These are phyloP conservation scores for Blastobotrys persicus DNA, from an alignment of 1,139 yeast species.

Conservation along the genomic window DNA sequence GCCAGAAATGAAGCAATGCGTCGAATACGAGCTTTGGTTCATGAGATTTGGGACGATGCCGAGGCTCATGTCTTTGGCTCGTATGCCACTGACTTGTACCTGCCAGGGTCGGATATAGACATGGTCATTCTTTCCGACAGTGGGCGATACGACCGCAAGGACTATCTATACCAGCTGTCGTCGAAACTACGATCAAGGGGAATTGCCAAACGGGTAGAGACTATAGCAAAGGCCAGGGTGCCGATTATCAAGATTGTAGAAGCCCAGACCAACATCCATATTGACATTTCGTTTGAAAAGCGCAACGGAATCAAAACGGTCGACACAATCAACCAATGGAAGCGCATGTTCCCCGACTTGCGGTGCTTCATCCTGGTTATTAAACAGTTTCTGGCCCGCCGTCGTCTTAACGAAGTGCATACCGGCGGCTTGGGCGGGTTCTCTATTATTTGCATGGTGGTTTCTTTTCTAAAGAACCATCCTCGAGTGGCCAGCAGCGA, in stretches of 20 bases:
- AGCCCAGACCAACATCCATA: constrained; percentile 64
- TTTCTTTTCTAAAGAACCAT: constrained; percentile 73
- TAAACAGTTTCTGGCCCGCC: constrained; percentile 79
- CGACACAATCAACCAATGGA: constrained; percentile 72
- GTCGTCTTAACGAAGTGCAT: constrained; percentile 86
- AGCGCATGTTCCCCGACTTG: constrained; percentile 69
- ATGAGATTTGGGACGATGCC: constrained; percentile 73
- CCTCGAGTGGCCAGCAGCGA: constrained; percentile 70
- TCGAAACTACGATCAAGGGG: constrained; percentile 61
- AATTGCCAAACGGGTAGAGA: constrained; percentile 74
- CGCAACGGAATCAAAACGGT: constrained; percentile 87
- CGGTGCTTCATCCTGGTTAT: constrained; percentile 81
- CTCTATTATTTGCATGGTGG: constrained; percentile 82
- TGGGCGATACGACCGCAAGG: constrained; percentile 65
- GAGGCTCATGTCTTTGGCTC: constrained; percentile 91
- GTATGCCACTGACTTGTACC: constrained; percentile 86
- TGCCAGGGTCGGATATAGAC: constrained; percentile 97
- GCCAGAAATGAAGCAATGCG: constrained; percentile 67
- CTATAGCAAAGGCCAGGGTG: constrained; percentile 88
- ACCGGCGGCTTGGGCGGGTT: constrained; percentile 97
- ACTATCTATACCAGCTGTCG: constrained; percentile 70
- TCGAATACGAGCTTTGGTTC: constrained; percentile 56
- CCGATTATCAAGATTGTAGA: constrained; percentile 95
- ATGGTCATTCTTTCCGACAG: constrained; percentile 74
- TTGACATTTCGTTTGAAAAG: constrained; percentile 91